Evolutionary conservation across 371 early-diverging fungal genomes (phyloP), one percentile per base, ranked within the genome.

Genomic region (Umbelopsis sp.): DNA sequence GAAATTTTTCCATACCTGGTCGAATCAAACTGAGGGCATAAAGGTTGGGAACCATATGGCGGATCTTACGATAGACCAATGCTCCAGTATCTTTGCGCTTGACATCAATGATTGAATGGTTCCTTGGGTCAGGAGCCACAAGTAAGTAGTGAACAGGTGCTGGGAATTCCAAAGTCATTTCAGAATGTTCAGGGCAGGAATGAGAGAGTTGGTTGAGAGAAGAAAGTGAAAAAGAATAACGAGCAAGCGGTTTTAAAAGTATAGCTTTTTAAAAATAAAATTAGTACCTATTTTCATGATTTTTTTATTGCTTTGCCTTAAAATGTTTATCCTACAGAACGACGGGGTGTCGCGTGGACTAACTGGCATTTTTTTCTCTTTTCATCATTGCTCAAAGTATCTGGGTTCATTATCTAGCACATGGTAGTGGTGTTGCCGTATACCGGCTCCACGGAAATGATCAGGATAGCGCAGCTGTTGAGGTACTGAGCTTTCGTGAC

Each of bases 391-490:
- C 25, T 74, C 79, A 73, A 76, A 91, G 77, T 93, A 93, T 64
- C 88, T 84, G 37, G 93, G 92, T 73, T 89, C 91, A 63, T 91
- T 80, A 57, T 57, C 57, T 71, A 92, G 91, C 45, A 93, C 93
- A 72, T 93, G 92, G 80, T 90, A 93, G 41, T 81, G 81, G 72
- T 93, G 93, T 5, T 88, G 88, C 66, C 92, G 90, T 44, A 91
- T 76, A 25, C 93, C 93, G 53, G 79, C 65, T 35, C 88, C 90
- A 63, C 86, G 80, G 79, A 93, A 92, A 74, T 86, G 84, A 14
- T 72, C 63, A 22, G 93, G 93, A 85, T 91, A 93, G 52, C 87
- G 86, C 69, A 87, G 72, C 29, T 73, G 83, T 38, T 79, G 68
- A 3, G 82, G 72, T 9, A 91, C 86, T 62, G 87, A 71, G 25